Evolutionary conservation across 768 basidiomycete genomes (phyloP).

Genomic region (Hortiboletus flavorubellus): DNA sequence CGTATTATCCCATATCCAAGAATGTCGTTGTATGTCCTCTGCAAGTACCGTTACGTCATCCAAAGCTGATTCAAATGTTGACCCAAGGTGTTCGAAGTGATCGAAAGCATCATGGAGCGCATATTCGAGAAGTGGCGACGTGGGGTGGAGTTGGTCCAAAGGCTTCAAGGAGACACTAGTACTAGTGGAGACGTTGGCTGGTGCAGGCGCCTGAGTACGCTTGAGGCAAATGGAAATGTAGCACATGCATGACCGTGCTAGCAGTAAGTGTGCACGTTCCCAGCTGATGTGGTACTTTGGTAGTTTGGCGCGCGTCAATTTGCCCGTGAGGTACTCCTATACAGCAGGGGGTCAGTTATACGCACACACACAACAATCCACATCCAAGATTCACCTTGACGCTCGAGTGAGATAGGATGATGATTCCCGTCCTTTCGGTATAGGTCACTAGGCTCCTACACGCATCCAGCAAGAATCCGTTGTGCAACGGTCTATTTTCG

Average conservation of each 20-base stretch:
- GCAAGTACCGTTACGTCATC: background rate
- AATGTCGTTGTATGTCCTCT: background rate
- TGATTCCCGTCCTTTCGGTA: background rate
- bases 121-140: background rate
- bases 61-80: background rate
- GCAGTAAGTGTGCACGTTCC: background rate
- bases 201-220: background rate
- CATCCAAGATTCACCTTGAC: background rate
- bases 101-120: background rate
- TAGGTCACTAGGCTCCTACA: conserved; percentile 9
- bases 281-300: background rate
- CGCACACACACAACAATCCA: background rate
- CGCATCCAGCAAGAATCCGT: conserved; percentile 1
- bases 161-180: background rate
- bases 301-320: background rate
- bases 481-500: conserved; percentile 2
- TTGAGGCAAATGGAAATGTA: conserved; percentile 3
- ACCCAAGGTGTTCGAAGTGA: background rate
- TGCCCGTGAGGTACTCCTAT: conserved; percentile 1
- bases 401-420: conserved; percentile 5
- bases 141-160: background rate
- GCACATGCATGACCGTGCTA: conserved; percentile 1
- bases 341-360: background rate
- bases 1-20: background rate
- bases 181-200: background rate